Percentiles rank a stretch among this genome's conserved stretches.
These are phyloP conservation scores for Trametes elegans DNA, from an alignment of 768 basidiomycete species.

Conservation along the genomic window DNA sequence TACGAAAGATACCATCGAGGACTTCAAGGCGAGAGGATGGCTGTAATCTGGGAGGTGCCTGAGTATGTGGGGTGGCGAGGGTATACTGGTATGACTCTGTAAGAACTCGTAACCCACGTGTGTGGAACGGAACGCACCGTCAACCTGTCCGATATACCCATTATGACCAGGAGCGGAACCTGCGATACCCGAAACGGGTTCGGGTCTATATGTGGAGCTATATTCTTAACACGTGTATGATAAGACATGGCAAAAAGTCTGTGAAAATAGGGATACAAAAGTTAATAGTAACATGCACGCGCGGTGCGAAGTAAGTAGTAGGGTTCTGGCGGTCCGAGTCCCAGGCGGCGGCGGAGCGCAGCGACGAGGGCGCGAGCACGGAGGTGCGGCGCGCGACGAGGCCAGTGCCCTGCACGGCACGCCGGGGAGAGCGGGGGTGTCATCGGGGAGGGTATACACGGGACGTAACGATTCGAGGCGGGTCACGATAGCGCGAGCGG, in stretches of 20 bases:
- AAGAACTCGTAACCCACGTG: too few relatives aligned
- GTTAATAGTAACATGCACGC: not conserved
- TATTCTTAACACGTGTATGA: constrained; percentile 4
- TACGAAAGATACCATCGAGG: constrained; percentile 39
- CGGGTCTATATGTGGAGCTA: not conserved
- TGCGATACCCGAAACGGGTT: too few relatives aligned
- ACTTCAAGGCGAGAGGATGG: constrained; percentile 43
- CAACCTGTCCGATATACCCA: too few relatives aligned
- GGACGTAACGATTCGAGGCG: not conserved
- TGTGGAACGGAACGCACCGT: too few relatives aligned
- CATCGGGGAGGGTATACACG: not conserved
- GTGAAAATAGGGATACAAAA: constrained; percentile 1
- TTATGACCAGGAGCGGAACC: too few relatives aligned
- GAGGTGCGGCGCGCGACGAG: not conserved
- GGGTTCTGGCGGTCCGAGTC: not conserved
- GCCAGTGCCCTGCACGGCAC: not conserved
- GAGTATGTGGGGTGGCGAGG: not conserved
- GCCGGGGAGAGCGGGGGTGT: not conserved
- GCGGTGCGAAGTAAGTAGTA: not conserved
- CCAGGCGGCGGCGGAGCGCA: not conserved
- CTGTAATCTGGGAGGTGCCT: not conserved
- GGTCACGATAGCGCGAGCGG: constrained; percentile 10
- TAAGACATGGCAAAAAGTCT: not conserved
- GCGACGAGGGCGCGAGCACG: not conserved
- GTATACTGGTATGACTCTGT: too few relatives aligned